Evolutionary conservation across 2,329 filamentous ascomycete genomes (phyloP), one percentile per base, ranked within the genome.

Genomic region (Ceratocystis papillata): DNA sequence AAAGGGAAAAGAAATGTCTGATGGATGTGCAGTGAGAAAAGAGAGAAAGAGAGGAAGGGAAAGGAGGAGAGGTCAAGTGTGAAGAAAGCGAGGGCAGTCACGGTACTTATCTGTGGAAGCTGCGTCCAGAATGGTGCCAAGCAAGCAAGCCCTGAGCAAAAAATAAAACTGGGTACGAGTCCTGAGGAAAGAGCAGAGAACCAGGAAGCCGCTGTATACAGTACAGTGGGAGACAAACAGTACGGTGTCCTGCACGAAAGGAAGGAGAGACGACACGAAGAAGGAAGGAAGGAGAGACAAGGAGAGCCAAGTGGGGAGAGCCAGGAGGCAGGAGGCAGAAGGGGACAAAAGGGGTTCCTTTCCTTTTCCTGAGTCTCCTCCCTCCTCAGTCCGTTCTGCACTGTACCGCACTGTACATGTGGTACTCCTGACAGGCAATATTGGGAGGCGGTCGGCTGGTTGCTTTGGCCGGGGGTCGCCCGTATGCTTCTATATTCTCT

Each of bases 71-170:
- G 30, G 6, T 8, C 1, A 33, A 1, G 30, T 8, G 6, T 33
- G 6, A 70, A 69, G 69, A 70, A 67, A 70, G 71, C 30, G 73
- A 73, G 75, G 75, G 72, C 67, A 72, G 71, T 73, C 70, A 72
- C 73, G 75, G 73, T 78, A 76, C 76, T 77, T 78, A 78, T 78
- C 77, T 60, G 64, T 48, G 60, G 64, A 28, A 33, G 30, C n/a
- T 12, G 2, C 41, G 50, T 22, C 7, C 63, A 64, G 30, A 33
- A 33, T 33, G 6, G 30, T 7, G 30, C 30, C 30, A 33, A 33
- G 30, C 30, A 7, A 8, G 6, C 30, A 33, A 33, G 30, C 30
- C 30, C 30, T 33, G 30, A 33, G 30, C 30, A 33, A 33, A 33
- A 33, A 33, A 33, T 33, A 33, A 33, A 33, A 33, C 30, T 33